Base-by-base conservation (phyloP, 1,284 basidiomycete species). In the Leccinum glutinopallens region DNA sequence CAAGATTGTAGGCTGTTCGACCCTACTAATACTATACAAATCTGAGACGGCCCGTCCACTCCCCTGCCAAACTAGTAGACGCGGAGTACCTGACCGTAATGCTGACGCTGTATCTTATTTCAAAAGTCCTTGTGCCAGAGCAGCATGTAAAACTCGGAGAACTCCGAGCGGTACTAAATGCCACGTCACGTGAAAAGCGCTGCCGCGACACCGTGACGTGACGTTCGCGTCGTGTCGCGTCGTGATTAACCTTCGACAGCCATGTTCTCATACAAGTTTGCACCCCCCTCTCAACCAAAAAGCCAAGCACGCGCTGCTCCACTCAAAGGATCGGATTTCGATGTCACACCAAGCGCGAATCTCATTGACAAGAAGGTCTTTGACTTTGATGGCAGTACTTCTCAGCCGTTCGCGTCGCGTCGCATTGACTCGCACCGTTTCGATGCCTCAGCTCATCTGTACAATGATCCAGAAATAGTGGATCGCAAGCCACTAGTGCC, bases 201-300 rank as follows among this genome's bases (percentile, higher is more conserved):
- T 32, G 7, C 32, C 32, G 32, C 32, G 8, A 32, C 32, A 32
- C 32, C 32, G 32, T 32, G 32, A 51, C 15, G 53, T 32, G 22
- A 55, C 25, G 29, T n/a, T 1, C 43, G 32, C 55, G 7, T 29
- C 54, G 25, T 33, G 54, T 25, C 55, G 29, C 29, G 29, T 29
- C 54, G 29, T 19, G 54, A 33, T 32, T 29, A 4, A 56, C n/a
- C 32, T 55, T 56, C n/a, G 19, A 65, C 35, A 10, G 6, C 49
- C 39, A 72, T 74, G 63, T 63, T 66, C 37, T 64, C 66, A 3
- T 73, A 62, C 69, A 73, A 67, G 51, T 70, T 75, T 49, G 61
- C 66, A 17, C 55, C 60, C 2, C 60, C 64, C 35, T 46, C 63
- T 17, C 67, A 63, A 61, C 72, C 63, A 51, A 63, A 67, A 33